A percentile compares a stretch with the other conserved stretches of the same genome.
Conservation (phyloP, 2,329 filamentous ascomycete species). For the Plenodomus tracheiphilus region DNA sequence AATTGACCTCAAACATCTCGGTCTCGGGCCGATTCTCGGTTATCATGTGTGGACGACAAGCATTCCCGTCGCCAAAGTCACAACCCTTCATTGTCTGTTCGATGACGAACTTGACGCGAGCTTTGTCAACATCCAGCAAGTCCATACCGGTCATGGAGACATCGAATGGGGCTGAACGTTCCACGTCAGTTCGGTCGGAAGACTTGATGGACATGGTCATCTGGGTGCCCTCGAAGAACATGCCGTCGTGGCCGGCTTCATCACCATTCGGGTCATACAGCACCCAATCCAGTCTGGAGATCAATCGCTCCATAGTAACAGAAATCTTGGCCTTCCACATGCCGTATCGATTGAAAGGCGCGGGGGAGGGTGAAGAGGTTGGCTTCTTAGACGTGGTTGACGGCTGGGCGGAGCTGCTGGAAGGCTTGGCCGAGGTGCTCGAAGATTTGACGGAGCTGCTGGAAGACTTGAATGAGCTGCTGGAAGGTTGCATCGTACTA, state of each 20-base stretch:
- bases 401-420: not conserved
- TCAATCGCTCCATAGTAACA: slow-evolving; percentile 13
- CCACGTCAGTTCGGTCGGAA: slow-evolving; percentile 1
- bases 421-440: not conserved
- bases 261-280: slow-evolving; percentile 19
- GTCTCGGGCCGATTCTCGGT: slow-evolving; percentile 13
- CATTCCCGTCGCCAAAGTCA: not conserved
- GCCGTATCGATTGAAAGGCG: slow-evolving; percentile 9
- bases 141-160: slow-evolving; percentile 4
- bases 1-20: slow-evolving; percentile 4
- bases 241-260: slow-evolving; percentile 5
- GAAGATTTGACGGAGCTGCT: not conserved
- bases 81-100: slow-evolving; percentile 8
- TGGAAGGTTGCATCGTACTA: not conserved
- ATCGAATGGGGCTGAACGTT: slow-evolving; percentile 12
- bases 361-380: slow-evolving; percentile 1
- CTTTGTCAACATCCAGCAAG: slow-evolving; percentile 1
- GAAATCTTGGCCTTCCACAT: slow-evolving; percentile 15
- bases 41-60: slow-evolving; percentile 8
- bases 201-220: slow-evolving; percentile 8
- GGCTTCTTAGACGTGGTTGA: not conserved
- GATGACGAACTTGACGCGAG: slow-evolving; percentile 9
- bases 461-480: not conserved
- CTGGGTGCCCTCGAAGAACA: not conserved
- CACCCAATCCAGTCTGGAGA: slow-evolving; percentile 14